Conservation (phyloP, 139 green algal species). For the Astrephomene gubernaculifera region DNA sequence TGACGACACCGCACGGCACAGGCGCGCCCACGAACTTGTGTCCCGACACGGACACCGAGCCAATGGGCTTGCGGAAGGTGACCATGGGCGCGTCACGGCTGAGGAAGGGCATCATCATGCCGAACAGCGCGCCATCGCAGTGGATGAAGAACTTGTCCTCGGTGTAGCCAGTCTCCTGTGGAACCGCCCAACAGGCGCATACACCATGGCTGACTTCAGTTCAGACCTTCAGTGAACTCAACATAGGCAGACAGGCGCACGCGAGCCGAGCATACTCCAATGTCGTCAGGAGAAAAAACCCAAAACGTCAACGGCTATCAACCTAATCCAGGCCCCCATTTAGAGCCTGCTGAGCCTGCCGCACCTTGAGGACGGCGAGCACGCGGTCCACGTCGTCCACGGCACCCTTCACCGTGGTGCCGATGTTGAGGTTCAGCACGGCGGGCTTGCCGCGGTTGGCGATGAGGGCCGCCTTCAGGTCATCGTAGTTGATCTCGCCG, state of each 20-base stretch:
- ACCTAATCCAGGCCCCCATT: too few relatives aligned
- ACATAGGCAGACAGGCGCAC: too few relatives aligned
- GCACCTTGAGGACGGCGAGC: conserved; percentile 49
- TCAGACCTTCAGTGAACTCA: too few relatives aligned
- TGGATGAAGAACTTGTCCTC: conserved; percentile 98
- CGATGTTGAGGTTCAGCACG: conserved; percentile 99
- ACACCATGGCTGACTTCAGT: too few relatives aligned
- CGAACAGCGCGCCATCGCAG: conserved; percentile 94
- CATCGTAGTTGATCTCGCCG: conserved; percentile 96
- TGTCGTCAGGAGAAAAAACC: too few relatives aligned
- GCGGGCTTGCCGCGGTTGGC: conserved; percentile 82
- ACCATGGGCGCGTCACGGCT: conserved; percentile 80
- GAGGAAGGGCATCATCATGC: conserved; percentile 93
- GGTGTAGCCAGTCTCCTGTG: conserved; percentile 75
- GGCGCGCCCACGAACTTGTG: conserved; percentile 98
- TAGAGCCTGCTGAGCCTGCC: too few relatives aligned
- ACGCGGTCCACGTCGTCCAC: conserved; percentile 84
- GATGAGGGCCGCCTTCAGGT: conserved; percentile 71
- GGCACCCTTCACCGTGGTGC: conserved; percentile 93
- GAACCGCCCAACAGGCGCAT: too few relatives aligned
- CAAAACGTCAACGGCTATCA: too few relatives aligned
- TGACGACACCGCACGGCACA: conserved; percentile 92
- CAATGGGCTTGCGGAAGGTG: conserved; percentile 97
- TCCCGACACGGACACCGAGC: conserved; percentile 89
- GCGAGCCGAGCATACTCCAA: too few relatives aligned